A percentile compares a stretch with the other conserved stretches of the same genome.
phyloP scores from a whole-genome alignment of 2,329 filamentous ascomycete genomes.

The Zarea fungicola region DNA sequence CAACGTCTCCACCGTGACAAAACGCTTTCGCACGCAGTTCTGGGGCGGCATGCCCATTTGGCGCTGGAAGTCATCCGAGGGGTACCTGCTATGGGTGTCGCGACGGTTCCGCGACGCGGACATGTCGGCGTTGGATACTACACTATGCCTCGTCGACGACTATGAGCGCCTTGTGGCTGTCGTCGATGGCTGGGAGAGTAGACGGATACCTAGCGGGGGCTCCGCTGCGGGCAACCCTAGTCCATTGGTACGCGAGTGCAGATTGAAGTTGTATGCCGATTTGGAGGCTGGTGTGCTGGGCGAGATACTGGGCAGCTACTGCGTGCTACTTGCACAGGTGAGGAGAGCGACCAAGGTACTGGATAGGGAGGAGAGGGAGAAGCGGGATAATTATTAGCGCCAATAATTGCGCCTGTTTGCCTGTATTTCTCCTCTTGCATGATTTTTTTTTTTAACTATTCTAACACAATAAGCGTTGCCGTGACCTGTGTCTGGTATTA shows the following conservation, averaged over 20 bases:
- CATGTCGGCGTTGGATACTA: not conserved
- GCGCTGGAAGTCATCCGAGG: conserved; percentile 12
- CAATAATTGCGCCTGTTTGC: not conserved
- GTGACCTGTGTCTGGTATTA: too few relatives aligned
- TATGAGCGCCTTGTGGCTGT: conserved; percentile 9
- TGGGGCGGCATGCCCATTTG: conserved; percentile 11
- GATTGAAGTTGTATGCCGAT: conserved; percentile 6
- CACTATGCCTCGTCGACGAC: conserved; percentile 9
- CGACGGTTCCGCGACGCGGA: conserved; percentile 8
- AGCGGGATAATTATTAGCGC: not conserved
- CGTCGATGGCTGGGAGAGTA: conserved; percentile 3
- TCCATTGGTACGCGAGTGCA: conserved; percentile 1
- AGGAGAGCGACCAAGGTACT: conserved; percentile 2
- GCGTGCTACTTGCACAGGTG: conserved; percentile 5
- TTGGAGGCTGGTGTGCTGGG: conserved; percentile 4
- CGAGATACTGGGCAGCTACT: conserved; percentile 10
- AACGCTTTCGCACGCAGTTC: conserved; percentile 11
- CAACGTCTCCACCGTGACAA: conserved; percentile 1
- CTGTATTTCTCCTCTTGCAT: not conserved
- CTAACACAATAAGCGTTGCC: too few relatives aligned
- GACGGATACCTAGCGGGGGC: not conserved
- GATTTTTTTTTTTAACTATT: not conserved
- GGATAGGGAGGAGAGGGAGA: not conserved
- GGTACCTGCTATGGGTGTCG: conserved; percentile 10
- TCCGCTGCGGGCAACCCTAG: not conserved